Percentiles rank a stretch among this genome's conserved stretches.
These are phyloP conservation scores for Knufia petricola DNA, from an alignment of 2,329 filamentous ascomycete genomes.

Conservation along the genomic window DNA sequence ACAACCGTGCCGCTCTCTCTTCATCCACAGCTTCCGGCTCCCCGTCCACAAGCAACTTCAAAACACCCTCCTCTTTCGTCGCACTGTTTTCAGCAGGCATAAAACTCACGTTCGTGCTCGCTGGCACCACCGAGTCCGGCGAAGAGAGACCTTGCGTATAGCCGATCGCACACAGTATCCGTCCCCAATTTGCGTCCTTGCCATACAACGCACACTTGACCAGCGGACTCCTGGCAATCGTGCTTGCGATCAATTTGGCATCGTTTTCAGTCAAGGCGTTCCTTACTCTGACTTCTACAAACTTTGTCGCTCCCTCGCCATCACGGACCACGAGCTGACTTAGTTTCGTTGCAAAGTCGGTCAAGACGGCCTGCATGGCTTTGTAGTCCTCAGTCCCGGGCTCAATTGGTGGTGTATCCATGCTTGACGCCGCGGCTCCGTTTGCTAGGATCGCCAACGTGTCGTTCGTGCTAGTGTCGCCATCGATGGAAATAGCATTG, in stretches of 20 bases:
- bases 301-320: constrained; percentile 95
- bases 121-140: constrained; percentile 40
- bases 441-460: constrained; percentile 92
- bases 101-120: constrained; percentile 52
- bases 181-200: constrained; percentile 96
- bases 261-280: constrained; percentile 60
- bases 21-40: constrained; percentile 56
- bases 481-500: constrained; percentile 94
- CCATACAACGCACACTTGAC: constrained; percentile 98
- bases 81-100: constrained; percentile 48
- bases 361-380: constrained; percentile 63
- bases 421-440: constrained; percentile 69
- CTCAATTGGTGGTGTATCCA: constrained; percentile 41
- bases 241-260: constrained; percentile 70
- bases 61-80: constrained; percentile 26
- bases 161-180: constrained; percentile 87
- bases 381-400: constrained; percentile 45
- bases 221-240: constrained; percentile 81
- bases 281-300: constrained; percentile 80
- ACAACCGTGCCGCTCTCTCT: constrained; percentile 47
- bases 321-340: constrained; percentile 91
- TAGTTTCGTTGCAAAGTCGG: constrained; percentile 69
- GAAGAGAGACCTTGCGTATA: constrained; percentile 46
- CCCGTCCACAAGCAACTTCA: constrained; percentile 51
- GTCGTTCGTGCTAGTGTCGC: constrained; percentile 96